These are phyloP conservation scores for Aspergillus persii DNA, from an alignment of 2,329 filamentous ascomycete species.

Conservation along the genomic window DNA sequence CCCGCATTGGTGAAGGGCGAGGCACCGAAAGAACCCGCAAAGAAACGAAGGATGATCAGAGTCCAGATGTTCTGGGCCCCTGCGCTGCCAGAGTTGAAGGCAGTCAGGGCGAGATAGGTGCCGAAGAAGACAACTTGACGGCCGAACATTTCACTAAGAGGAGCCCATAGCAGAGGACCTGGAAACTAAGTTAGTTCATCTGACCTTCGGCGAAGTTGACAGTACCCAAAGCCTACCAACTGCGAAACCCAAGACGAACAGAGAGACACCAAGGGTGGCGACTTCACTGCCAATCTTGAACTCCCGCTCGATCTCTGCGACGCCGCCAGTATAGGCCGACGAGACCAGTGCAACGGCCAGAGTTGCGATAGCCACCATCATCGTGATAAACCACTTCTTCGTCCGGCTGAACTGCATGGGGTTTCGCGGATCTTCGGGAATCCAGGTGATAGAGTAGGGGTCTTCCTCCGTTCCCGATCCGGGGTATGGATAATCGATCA, in stretches of 20 bases:
- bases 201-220: background rate
- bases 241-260: slow-evolving; percentile 48
- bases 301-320: slow-evolving; percentile 32
- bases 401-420: slow-evolving; percentile 34
- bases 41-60: slow-evolving; percentile 66
- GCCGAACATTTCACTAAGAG: slow-evolving; percentile 39
- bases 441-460: slow-evolving; percentile 44
- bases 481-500: slow-evolving; percentile 30
- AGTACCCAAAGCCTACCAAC: slow-evolving; percentile 26
- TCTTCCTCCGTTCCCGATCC: slow-evolving; percentile 44
- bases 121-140: slow-evolving; percentile 35
- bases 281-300: slow-evolving; percentile 39
- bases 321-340: slow-evolving; percentile 43
- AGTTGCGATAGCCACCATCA: slow-evolving; percentile 39
- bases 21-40: slow-evolving; percentile 62
- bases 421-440: slow-evolving; percentile 44
- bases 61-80: slow-evolving; percentile 58
- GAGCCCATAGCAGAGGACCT: slow-evolving; percentile 47
- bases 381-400: slow-evolving; percentile 43
- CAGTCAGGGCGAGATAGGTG: slow-evolving; percentile 48
- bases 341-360: slow-evolving; percentile 45
- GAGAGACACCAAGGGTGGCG: slow-evolving; percentile 43
- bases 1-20: slow-evolving; percentile 62
- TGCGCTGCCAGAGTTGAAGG: slow-evolving; percentile 61
- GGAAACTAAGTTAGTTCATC: background rate